Evolutionary conservation across 768 basidiomycete species (phyloP).

Genomic region (Serendipita indica): DNA sequence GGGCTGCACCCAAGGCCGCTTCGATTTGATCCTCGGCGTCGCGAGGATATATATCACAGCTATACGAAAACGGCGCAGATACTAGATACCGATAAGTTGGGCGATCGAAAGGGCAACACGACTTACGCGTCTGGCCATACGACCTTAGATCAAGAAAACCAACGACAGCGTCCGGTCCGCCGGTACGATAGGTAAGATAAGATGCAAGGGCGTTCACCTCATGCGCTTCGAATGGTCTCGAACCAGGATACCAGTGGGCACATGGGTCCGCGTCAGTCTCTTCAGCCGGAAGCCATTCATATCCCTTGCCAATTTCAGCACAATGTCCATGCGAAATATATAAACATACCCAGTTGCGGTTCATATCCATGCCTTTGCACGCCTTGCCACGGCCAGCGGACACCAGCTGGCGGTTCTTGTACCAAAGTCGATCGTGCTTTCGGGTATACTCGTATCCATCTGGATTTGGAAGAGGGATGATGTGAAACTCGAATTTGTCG

Average conservation of each 20-base stretch:
- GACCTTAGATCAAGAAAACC: constrained; percentile 64
- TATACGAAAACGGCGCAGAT: constrained; percentile 64
- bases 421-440: constrained; percentile 56
- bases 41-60: constrained; percentile 44
- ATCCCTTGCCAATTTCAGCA: constrained; percentile 31
- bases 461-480: constrained; percentile 52
- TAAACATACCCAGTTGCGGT: constrained; percentile 34
- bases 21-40: constrained; percentile 67
- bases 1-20: constrained; percentile 48
- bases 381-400: constrained; percentile 27
- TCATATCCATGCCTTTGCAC: constrained; percentile 66
- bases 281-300: constrained; percentile 44
- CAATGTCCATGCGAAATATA: constrained; percentile 13
- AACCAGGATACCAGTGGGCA: constrained; percentile 62
- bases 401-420: constrained; percentile 53
- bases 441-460: constrained; percentile 67
- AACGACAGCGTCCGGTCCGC: constrained; percentile 24
- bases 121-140: constrained; percentile 65
- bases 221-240: constrained; percentile 55
- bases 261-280: constrained; percentile 38
- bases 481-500: constrained; percentile 35
- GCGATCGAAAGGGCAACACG: neutral
- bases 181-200: constrained; percentile 35
- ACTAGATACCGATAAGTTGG: constrained; percentile 28
- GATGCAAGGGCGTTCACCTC: constrained; percentile 65